Evolutionary conservation across 345 rosid species (phyloP), one percentile per base, ranked within the genome.

Genomic region (Kandelia obovata): DNA sequence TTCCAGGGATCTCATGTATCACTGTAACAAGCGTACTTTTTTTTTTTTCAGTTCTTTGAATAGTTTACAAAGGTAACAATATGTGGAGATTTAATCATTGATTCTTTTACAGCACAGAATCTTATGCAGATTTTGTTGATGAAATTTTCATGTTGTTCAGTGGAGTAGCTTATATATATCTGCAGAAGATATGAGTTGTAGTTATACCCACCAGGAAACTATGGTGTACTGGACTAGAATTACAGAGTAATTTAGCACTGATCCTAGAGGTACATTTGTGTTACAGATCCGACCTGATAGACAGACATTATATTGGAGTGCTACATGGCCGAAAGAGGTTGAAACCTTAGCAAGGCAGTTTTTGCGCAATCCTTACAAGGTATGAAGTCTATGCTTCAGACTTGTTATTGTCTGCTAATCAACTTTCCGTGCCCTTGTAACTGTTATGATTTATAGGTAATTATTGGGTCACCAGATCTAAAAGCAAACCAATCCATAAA

Each of bases 301-400:
- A 70, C 97, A 95, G 73, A 95, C 97, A 35, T 78, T 95, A 64
- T 91, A 87, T 68, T 95, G 99, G 99, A 94, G 98, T 82, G 98
- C 98, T 68, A 94, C 98, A 71, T 94, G 98, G 98, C 98, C 97
- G 56, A 89, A 79, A 71, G 98, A 91, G 72, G 97, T 94, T 79
- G 97, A 88, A 76, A 72, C 85, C 74, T 84, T 94, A 61, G 96
- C 98, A 2, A 86, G 92, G 78, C 97, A 91, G 79, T 94, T 94
- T 77, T 78, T 94, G 66, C 79, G 83, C 49, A 88, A 91, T 84
- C 85, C 98, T 5, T 91, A 88, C 74, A 94, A 91, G 97, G 98
- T 94, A 56, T 56, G 6, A 25, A 15, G 15, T 56, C 31, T 25
- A 5, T 56, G 28, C 28, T 11, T 56, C 31, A 25, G 13, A 27